Evolutionary conservation across 441 rosid genomes (phyloP), one percentile per base, ranked within the genome.

Genomic region (Bocquillonia castaneifolia): DNA sequence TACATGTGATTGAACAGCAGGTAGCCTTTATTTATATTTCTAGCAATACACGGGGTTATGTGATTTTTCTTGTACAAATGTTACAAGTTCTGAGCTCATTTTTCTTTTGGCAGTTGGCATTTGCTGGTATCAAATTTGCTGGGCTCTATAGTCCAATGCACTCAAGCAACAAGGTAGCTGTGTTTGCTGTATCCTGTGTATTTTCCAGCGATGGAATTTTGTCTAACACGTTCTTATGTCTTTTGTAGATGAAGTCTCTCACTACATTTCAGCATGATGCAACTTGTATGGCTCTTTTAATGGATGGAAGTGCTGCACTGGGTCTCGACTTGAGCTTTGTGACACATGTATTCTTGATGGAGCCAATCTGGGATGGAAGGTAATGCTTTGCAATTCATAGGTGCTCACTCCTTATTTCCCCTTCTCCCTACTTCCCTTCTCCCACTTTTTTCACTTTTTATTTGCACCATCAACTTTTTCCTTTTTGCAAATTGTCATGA

Each of bases 321-420:
- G 97, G 97, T 81, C 97, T 94, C 69, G 99, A 94, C 79, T 80
- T 94, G 82, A 94, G 99, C 85, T 91, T 94, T 68, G 99, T 90
- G 31, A 83, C 89, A 44, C 84, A 79, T 70, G 97, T 94, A 10
- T 94, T 91, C 76, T 70, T 91, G 71, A 91, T 94, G 97, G 97
- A 94, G 81, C 97, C 99, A 60, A 94, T 94, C 60, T 94, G 99
- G 99, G 99, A 94, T 71, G 84, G 91, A 83, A 93, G 99, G 97
- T 91, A 78, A 67, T 45, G 40, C 32, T 42, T 39, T 31, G 2
- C 18, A n/a, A 14, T 10, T 26, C 28, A 18, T 5, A 56, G 18
- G 23, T 8, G n/a, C n/a, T 48, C 39, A 6, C 47, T 20, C 12
- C n/a, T n/a, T n/a, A n/a, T n/a, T n/a, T 39, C 39, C 32, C 29